These are phyloP conservation scores for Podospora pseudocomata DNA, from an alignment of 495 filamentous ascomycete genomes.

Conservation along the genomic window DNA sequence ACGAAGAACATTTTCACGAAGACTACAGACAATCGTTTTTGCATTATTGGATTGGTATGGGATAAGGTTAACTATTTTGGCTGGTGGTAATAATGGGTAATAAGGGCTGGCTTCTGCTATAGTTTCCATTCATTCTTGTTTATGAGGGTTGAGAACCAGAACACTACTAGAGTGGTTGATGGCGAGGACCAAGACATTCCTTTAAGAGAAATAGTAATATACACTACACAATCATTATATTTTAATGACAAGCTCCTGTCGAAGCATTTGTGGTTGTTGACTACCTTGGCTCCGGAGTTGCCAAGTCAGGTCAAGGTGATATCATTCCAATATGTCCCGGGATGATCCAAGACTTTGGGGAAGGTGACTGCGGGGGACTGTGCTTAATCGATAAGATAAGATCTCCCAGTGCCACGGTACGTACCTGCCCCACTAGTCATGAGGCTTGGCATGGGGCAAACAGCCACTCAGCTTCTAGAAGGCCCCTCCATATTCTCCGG, in stretches of 20 bases:
- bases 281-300: too few relatives aligned
- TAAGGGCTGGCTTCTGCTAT: neutral
- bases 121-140: conserved; percentile 13
- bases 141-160: conserved; percentile 1
- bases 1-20: neutral
- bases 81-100: neutral
- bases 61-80: neutral
- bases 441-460: neutral
- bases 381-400: conserved; percentile 14
- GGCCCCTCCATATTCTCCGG: conserved; percentile 6
- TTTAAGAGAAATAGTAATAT: neutral
- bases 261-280: too few relatives aligned
- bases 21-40: neutral
- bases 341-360: neutral
- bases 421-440: neutral
- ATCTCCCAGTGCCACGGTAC: neutral
- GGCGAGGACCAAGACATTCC: conserved; percentile 4
- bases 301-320: neutral
- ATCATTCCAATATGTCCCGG: neutral
- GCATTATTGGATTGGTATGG: neutral
- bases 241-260: too few relatives aligned
- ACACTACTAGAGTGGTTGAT: conserved; percentile 13
- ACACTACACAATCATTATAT: too few relatives aligned
- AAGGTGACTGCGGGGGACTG: neutral
- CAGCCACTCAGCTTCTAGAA: neutral